phyloP scores from a whole-genome alignment of 83 land plant species.

The Diphasiastrum complanatum region DNA sequence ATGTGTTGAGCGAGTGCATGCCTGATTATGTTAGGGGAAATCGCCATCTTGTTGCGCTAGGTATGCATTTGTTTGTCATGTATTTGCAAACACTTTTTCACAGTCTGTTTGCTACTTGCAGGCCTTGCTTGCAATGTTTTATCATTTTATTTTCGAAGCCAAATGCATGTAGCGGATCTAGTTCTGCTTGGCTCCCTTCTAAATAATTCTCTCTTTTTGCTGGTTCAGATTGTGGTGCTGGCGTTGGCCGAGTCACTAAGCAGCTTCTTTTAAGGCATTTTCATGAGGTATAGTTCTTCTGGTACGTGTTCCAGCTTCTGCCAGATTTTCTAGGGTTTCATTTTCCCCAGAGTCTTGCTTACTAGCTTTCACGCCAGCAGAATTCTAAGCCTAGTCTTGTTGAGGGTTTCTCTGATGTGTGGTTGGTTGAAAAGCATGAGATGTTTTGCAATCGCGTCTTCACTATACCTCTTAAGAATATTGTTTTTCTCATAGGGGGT shows the following conservation, averaged over 20 bases:
- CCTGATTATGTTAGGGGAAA: too few species aligned
- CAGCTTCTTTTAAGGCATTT: conserved; percentile 75
- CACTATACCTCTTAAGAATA: not conserved
- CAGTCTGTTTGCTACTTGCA: too few species aligned
- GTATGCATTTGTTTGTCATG: too few species aligned
- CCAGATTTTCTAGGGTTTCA: not conserved
- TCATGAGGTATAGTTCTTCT: conserved; percentile 61
- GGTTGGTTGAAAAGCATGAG: too few species aligned
- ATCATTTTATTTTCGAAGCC: too few species aligned
- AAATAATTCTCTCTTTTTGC: conserved; percentile 28
- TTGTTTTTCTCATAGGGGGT: not conserved
- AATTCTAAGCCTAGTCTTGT: too few species aligned
- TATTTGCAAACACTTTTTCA: too few species aligned
- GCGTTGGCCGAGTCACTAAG: conserved; percentile 89
- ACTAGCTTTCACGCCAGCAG: not conserved
- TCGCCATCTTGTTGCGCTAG: too few species aligned
- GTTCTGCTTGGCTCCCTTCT: too few species aligned
- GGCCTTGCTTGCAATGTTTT: too few species aligned
- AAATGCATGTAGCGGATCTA: too few species aligned
- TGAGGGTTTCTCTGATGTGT: not conserved
- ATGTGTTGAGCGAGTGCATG: too few species aligned
- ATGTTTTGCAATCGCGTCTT: not conserved
- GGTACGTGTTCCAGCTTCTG: not conserved
- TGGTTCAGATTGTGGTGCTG: conserved; percentile 99
- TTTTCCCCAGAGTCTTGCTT: not conserved